Conservation (phyloP, 768 basidiomycete species). For the Termitomyces sp. region DNA sequence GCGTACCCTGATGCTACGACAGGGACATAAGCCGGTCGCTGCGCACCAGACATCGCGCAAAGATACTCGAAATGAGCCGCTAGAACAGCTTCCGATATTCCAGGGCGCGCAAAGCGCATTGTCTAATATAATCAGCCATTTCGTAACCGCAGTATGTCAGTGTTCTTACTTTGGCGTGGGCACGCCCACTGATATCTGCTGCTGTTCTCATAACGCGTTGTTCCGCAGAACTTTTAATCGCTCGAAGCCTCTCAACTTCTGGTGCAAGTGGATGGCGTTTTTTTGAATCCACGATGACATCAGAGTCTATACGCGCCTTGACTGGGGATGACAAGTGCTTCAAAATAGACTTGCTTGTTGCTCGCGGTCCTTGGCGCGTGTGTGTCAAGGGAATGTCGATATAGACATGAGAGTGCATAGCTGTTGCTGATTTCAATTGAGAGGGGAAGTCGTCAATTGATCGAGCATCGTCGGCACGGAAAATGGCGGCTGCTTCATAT, state of each 20-base stretch:
- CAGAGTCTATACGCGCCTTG: slow-evolving; percentile 39
- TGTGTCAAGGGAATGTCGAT: slow-evolving; percentile 39
- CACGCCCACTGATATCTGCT: slow-evolving; percentile 81
- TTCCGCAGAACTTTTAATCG: slow-evolving; percentile 78
- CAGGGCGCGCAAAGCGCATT: slow-evolving; percentile 66
- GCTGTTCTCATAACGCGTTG: slow-evolving; percentile 75
- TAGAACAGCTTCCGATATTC: slow-evolving; percentile 34
- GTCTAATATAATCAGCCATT: slow-evolving; percentile 40
- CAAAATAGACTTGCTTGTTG: slow-evolving; percentile 48
- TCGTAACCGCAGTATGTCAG: not conserved
- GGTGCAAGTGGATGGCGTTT: slow-evolving; percentile 51
- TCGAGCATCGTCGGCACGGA: slow-evolving; percentile 73
- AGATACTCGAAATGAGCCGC: slow-evolving; percentile 88
- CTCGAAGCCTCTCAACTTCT: slow-evolving; percentile 65
- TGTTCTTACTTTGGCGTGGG: slow-evolving; percentile 70
- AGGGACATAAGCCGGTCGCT: slow-evolving; percentile 94
- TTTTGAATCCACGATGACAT: slow-evolving; percentile 49
- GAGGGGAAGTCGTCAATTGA: slow-evolving; percentile 50
- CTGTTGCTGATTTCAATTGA: slow-evolving; percentile 52
- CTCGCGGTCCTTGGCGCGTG: slow-evolving; percentile 29
- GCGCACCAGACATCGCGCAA: slow-evolving; percentile 72
- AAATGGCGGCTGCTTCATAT: slow-evolving; percentile 57
- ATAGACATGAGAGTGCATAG: slow-evolving; percentile 44
- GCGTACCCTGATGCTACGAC: slow-evolving; percentile 91
- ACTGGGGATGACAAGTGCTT: slow-evolving; percentile 37